A percentile compares a stretch with the other conserved stretches of the same genome.
phyloP scores from a whole-genome alignment of 306 rosid species.

The Cicer arietinum region DNA sequence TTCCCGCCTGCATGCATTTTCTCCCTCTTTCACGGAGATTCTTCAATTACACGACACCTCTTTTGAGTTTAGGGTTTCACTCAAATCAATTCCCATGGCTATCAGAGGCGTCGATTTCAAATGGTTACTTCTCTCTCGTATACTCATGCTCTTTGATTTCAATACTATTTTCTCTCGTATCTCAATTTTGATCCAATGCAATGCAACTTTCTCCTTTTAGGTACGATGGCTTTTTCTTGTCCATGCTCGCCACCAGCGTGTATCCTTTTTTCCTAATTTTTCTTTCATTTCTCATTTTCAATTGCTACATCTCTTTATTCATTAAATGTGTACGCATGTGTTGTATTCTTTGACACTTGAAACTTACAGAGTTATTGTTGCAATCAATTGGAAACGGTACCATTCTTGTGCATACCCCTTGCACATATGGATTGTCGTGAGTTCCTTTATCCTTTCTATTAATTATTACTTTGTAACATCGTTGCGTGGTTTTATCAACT shows the following conservation, averaged over 20 bases:
- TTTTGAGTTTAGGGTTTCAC: slow-evolving; percentile 51
- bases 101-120: slow-evolving; percentile 95
- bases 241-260: slow-evolving; percentile 99
- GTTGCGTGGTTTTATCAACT: background rate
- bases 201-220: slow-evolving; percentile 51
- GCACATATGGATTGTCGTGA: slow-evolving; percentile 97
- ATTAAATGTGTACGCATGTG: slow-evolving; percentile 23
- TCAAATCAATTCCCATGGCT: slow-evolving; percentile 62
- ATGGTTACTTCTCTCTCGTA: slow-evolving; percentile 54
- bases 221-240: slow-evolving; percentile 97
- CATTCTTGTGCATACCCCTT: slow-evolving; percentile 81
- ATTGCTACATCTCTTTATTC: background rate
- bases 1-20: slow-evolving; percentile 43
- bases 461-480: background rate
- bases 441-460: slow-evolving; percentile 44
- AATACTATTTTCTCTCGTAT: background rate
- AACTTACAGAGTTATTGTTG: slow-evolving; percentile 74
- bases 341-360: slow-evolving; percentile 45
- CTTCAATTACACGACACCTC: slow-evolving; percentile 19
- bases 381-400: slow-evolving; percentile 87
- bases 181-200: slow-evolving; percentile 6
- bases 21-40: background rate
- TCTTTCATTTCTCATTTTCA: slow-evolving; percentile 18
- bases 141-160: background rate
- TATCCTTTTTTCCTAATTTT: slow-evolving; percentile 65